A percentile compares a stretch with the other conserved stretches of the same genome.
phyloP scores from a whole-genome alignment of 2,329 filamentous ascomycete species.

The Dissoconium aciculare region DNA sequence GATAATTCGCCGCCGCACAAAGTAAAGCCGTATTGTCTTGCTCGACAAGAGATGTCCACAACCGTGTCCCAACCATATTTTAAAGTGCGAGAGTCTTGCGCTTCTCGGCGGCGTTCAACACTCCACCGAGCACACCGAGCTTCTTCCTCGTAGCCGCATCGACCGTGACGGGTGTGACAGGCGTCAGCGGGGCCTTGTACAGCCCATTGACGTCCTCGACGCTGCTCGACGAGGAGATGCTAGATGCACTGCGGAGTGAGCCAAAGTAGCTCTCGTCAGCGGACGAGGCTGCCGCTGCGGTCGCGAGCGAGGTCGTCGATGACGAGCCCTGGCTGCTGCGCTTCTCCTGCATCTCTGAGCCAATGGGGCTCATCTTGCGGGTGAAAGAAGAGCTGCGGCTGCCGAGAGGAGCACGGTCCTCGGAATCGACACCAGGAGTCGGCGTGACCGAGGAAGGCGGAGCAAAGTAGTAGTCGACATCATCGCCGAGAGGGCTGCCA shows the following conservation, averaged over 20 bases:
- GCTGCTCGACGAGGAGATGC: constrained; percentile 64
- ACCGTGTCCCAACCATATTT: no score
- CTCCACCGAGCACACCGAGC: no score
- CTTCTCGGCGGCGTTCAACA: constrained; percentile 79
- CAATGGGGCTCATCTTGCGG: constrained; percentile 26
- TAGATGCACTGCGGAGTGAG: no score
- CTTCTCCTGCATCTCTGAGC: constrained; percentile 26
- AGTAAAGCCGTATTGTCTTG: no score
- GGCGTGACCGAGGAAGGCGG: no score
- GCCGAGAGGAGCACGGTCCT: constrained; percentile 51
- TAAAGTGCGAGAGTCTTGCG: constrained; percentile 57
- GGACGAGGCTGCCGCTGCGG: no score
- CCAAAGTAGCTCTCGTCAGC: constrained; percentile 24
- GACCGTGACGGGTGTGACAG: constrained; percentile 48
- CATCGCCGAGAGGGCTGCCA: constrained; percentile 67
- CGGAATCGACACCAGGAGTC: constrained; percentile 55
- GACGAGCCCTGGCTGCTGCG: constrained; percentile 23
- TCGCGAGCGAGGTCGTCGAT: no score
- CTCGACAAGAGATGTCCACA: no score
- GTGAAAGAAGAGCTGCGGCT: constrained; percentile 10
- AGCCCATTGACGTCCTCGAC: constrained; percentile 32
- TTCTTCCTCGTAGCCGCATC: constrained; percentile 66
- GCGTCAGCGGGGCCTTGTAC: constrained; percentile 24
- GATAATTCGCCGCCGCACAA: no score
- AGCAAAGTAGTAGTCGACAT: constrained; percentile 49